These are phyloP conservation scores for Meredithiella fracta DNA, from an alignment of 2,329 filamentous ascomycete genomes.

Conservation along the genomic window DNA sequence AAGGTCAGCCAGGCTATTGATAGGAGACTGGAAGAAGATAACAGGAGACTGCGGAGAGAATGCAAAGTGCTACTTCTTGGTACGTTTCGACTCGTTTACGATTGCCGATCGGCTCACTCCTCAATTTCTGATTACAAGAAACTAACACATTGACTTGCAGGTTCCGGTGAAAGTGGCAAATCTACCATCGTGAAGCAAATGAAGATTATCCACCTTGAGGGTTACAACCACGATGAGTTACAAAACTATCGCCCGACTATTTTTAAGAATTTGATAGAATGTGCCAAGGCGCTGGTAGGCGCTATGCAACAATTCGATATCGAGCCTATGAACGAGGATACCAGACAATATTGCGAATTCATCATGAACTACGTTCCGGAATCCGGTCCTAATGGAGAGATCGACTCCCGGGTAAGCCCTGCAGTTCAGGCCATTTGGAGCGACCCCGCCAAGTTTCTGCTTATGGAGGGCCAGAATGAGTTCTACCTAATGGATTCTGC, in stretches of 20 bases:
- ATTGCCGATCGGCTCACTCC: slow-evolving; percentile 10
- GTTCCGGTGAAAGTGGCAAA: slow-evolving; percentile 95
- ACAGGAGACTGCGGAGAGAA: slow-evolving; percentile 79
- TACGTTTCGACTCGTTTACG: slow-evolving; percentile 28
- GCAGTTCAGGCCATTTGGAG: slow-evolving; percentile 82
- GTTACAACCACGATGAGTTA: slow-evolving; percentile 86
- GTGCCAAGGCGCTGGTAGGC: slow-evolving; percentile 78
- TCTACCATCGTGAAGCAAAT: slow-evolving; percentile 99
- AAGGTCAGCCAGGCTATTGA: slow-evolving; percentile 95
- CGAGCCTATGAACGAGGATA: slow-evolving; percentile 54
- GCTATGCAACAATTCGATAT: slow-evolving; percentile 89
- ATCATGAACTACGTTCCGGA: slow-evolving; percentile 79
- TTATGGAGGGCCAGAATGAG: slow-evolving; percentile 89
- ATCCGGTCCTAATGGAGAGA: slow-evolving; percentile 69
- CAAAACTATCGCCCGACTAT: slow-evolving; percentile 89
- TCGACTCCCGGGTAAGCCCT: slow-evolving; percentile 65
- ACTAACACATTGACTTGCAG: slow-evolving; percentile 29
- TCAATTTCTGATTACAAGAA: not conserved
- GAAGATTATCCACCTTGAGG: slow-evolving; percentile 99
- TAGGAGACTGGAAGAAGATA: slow-evolving; percentile 84
- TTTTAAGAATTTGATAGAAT: slow-evolving; percentile 96
- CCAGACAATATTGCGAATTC: slow-evolving; percentile 60
- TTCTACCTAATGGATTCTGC: slow-evolving; percentile 99
- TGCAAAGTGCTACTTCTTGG: slow-evolving; percentile 96
- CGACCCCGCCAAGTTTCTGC: slow-evolving; percentile 63